phyloP scores from a whole-genome alignment of 228 moss, liverwort and hornwort genomes.

The Sphagnum magellanicum region DNA sequence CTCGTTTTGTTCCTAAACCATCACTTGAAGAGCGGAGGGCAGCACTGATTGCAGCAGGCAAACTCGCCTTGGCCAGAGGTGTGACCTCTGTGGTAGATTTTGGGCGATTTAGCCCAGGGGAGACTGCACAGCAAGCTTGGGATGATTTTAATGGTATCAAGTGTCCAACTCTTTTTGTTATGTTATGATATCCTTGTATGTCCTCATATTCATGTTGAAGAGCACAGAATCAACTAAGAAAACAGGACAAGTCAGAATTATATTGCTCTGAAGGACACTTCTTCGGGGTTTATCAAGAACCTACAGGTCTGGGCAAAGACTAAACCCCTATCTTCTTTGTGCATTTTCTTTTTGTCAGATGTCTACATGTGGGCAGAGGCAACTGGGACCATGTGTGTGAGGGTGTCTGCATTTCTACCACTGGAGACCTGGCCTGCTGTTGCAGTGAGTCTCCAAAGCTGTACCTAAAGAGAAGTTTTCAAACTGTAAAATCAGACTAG shows the following conservation, averaged over 20 bases:
- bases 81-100: slow-evolving; percentile 53
- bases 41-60: slow-evolving; percentile 39
- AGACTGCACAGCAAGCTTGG: slow-evolving; percentile 37
- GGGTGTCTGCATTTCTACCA: slow-evolving; percentile 35
- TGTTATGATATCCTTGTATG: neutral
- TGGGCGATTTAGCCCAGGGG: slow-evolving; percentile 35
- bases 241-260: too few species aligned
- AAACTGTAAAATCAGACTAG: neutral
- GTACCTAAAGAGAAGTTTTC: neutral
- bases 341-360: slow-evolving; percentile 13
- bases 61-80: slow-evolving; percentile 43
- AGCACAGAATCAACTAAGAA: too few species aligned
- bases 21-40: slow-evolving; percentile 39
- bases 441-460: slow-evolving; percentile 16
- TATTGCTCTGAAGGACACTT: too few species aligned
- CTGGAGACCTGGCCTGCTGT: slow-evolving; percentile 40
- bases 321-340: neutral
- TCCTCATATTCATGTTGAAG: neutral
- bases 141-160: slow-evolving; percentile 37
- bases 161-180: neutral
- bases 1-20: slow-evolving; percentile 29
- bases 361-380: slow-evolving; percentile 61
- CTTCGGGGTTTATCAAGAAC: neutral
- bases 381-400: slow-evolving; percentile 48
- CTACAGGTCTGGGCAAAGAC: neutral